Evolutionary conservation across 768 basidiomycete species (phyloP), one percentile per base, ranked within the genome.

Genomic region (Filobasidium floriforme): DNA sequence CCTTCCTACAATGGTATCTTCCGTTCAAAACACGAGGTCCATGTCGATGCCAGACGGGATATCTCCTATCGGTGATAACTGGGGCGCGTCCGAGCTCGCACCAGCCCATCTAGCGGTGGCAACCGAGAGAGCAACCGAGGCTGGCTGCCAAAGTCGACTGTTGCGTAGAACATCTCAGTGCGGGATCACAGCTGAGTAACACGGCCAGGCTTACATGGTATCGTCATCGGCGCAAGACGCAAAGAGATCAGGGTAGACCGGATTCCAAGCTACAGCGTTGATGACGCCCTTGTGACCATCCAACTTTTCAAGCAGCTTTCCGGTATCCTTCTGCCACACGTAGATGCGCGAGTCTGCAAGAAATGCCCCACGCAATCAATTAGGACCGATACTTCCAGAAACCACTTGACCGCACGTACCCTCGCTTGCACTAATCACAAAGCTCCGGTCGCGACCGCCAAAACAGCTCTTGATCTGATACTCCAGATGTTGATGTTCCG

Each of bases 241-340:
- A 80, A 98, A 97, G 87, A 97, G 89, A 65, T 87, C 85, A 70
- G 86, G 84, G 74, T 91, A 88, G 60, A 82, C 82, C 22, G 91
- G 92, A 78, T 96, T 93, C 96, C 96, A 99, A 41, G 92, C 88
- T 18, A 98, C 93, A 15, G 89, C 87, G 77, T 97, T 99, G 68
- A 99, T 93, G 68, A 88, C 89, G 65, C 81, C 81, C n/a, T 86
- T 87, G 72, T 98, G 94, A 0, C 96, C 96, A 2, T 84, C 77
- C 1, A 99, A 83, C n/a, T 87, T 83, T 77, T 96, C 91, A n/a
- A 98, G 82, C 52, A 93, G 82, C 1, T 83, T 81, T 1, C 88
- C 89, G 11, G 88, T 88, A 72, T 90, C 88, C 55, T 89, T 85
- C 76, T 97, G 90, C 93, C 94, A 99, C 41, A 97, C 85, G 80